Base-by-base conservation (phyloP, 805 yeast genomes). In the Yamadazyma endophytica region DNA sequence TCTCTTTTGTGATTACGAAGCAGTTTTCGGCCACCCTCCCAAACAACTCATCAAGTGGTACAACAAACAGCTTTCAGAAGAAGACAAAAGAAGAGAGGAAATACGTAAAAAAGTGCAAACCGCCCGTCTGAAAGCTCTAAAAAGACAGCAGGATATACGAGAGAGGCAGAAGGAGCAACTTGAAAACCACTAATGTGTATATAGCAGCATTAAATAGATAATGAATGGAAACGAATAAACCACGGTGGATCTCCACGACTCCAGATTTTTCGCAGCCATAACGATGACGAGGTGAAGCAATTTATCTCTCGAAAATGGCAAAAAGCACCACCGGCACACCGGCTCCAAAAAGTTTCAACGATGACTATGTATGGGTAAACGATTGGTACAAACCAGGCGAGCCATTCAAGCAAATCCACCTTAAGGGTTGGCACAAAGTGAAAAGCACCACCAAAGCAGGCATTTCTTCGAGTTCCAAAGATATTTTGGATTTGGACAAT, bases 1-100 rank as follows among this genome's bases (percentile, higher is more conserved):
- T 44, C 50, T 70, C 38, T 63, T 73, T 32, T 73, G 79, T 49
- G 76, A 73, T 40, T 73, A 72, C 46, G 74, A 71, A 44, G 58
- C 64, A 31, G 63, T 72, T 2, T 73, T 61, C 47, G 78, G 79
- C 2, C 52, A 50, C 26, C 68, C 70, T 29, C 79, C 79, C 0
- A 49, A 52, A 15, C 70, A 71, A 44, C 63, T 70, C 64, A 68
- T 73, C 37, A 68, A 64, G 44, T 68, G 75, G 70, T 68, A 68
- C 37, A 69, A 72, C 35, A 51, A 52, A 29, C 56, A 59, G 28
- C 44, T 60, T 2, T 26, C 23, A 21, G n/a, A 21, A 31, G 64
- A 58, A 24, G 56, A 54, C 31, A 39, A 50, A 31, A 47, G 64
- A 26, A 46, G 68, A 33, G 44, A 47, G 32, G 61, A 55, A 20